Conservation (phyloP, 768 basidiomycete species). For the Leucocoprinus leucothites region DNA sequence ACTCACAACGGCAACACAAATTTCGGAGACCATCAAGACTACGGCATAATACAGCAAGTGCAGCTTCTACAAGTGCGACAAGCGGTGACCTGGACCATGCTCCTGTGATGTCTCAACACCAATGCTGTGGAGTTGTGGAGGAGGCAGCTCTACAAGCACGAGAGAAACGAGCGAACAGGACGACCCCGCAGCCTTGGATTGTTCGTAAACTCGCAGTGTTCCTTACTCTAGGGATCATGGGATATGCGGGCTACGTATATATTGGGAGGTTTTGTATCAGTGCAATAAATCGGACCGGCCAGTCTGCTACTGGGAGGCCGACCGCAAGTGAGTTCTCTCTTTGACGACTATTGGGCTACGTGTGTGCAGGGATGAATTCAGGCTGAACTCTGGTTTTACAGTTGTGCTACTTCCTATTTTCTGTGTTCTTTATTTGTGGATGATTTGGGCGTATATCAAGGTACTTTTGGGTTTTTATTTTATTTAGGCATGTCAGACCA, state of each 20-base stretch:
- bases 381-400: constrained; percentile 24
- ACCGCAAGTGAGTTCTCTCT: constrained; percentile 63
- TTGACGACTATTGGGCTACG: too few relatives aligned
- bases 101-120: constrained; percentile 15
- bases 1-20: constrained; percentile 6
- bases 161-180: constrained; percentile 37
- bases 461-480: constrained; percentile 30
- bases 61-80: neutral
- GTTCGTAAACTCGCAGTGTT: constrained; percentile 65
- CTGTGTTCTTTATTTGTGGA: constrained; percentile 60
- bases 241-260: constrained; percentile 76
- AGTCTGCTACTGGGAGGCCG: constrained; percentile 43
- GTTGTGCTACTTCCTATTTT: constrained; percentile 69
- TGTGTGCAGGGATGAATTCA: too few relatives aligned
- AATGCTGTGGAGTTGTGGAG: constrained; percentile 53
- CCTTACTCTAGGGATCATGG: constrained; percentile 57
- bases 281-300: constrained; percentile 51
- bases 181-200: constrained; percentile 69
- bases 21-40: neutral
- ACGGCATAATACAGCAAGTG: neutral
- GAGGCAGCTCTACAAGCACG: constrained; percentile 38
- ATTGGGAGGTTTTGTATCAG: constrained; percentile 67
- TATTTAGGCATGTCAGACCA: neutral
- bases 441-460: constrained; percentile 76
- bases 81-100: neutral